Evolutionary conservation across 1,284 basidiomycete species (phyloP), one percentile per base, ranked within the genome.

Genomic region (Neonothopanus nambi): DNA sequence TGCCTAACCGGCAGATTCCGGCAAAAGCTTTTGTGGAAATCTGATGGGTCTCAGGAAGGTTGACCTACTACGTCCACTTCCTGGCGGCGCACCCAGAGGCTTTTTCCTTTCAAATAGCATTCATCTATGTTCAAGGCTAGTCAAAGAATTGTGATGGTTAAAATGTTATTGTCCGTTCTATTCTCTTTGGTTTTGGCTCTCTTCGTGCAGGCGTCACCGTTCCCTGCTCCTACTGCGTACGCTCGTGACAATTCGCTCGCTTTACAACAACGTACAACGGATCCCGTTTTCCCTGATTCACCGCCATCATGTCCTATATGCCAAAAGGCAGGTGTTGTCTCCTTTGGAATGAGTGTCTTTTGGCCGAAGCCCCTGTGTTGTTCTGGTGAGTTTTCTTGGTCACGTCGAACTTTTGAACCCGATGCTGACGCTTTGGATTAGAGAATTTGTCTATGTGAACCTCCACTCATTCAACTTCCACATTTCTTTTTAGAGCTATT

Each of bases 401-500:
- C 33, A 9, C 26, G 18, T 17, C 20, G 12, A 26, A 38, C 8
- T 20, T n/a, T 15, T 44, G 41, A 17, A 17, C 9, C 30, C 52
- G 1, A 37, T 5, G 18, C 13, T 40, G 33, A 39, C 38, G 36
- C n/a, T 24, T 11, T 24, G 12, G 26, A 28, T 13, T 30, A 26
- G 17, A 6, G 1, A 5, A 18, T 30, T n/a, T 17, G 18, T 45
- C 17, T 20, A 15, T 11, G 6, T 30, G 43, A 38, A 18, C 13
- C 9, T 9, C 4, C 13, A 26, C 48, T 50, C 9, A 35, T 21
- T 12, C 42, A 15, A 13, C n/a, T 9, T 41, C 38, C 5, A 21
- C 42, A 9, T 41, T 13, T 33, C 44, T 13, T 21, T 20, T 3
- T 55, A 77, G 75, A 73, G 78, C 54, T 86, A 81, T 57, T 60